Conservation (phyloP, 345 rosid species). For the Eucalyptus marginata region DNA sequence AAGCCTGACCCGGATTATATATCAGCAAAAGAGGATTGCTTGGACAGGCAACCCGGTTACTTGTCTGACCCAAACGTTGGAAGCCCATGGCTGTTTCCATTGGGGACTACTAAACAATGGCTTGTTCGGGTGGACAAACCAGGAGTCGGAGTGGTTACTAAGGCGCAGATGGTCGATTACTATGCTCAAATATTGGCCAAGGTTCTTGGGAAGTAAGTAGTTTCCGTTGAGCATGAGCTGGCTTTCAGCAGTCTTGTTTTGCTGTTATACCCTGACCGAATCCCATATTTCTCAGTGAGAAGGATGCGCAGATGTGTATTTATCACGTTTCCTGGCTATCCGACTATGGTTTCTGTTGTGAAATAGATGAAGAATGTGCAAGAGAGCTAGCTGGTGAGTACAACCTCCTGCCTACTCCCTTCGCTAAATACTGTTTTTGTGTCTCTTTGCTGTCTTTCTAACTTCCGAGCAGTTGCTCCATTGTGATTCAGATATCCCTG, state of each 20-base stretch:
- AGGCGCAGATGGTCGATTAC: slow-evolving; percentile 92
- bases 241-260: neutral
- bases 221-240: neutral
- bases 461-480: neutral
- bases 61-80: slow-evolving; percentile 1
- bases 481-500: slow-evolving; percentile 63
- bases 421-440: neutral
- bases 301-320: slow-evolving; percentile 90
- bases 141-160: slow-evolving; percentile 65
- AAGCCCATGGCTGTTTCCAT: slow-evolving; percentile 36
- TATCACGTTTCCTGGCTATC: slow-evolving; percentile 85
- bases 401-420: neutral
- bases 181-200: slow-evolving; percentile 58
- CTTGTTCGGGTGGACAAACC: slow-evolving; percentile 65
- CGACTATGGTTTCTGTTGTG: slow-evolving; percentile 73
- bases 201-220: slow-evolving; percentile 67
- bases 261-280: neutral
- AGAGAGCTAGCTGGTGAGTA: slow-evolving; percentile 58
- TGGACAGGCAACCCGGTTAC: neutral
- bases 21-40: slow-evolving; percentile 30
- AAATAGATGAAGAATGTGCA: slow-evolving; percentile 67
- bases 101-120: slow-evolving; percentile 58
- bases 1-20: slow-evolving; percentile 41
- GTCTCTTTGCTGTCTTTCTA: neutral
- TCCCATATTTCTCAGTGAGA: slow-evolving; percentile 34